Percentiles rank a stretch among this genome's conserved stretches.
phyloP scores from a whole-genome alignment of 2,329 filamentous ascomycete species.

The Sordariomycetes sp. region DNA sequence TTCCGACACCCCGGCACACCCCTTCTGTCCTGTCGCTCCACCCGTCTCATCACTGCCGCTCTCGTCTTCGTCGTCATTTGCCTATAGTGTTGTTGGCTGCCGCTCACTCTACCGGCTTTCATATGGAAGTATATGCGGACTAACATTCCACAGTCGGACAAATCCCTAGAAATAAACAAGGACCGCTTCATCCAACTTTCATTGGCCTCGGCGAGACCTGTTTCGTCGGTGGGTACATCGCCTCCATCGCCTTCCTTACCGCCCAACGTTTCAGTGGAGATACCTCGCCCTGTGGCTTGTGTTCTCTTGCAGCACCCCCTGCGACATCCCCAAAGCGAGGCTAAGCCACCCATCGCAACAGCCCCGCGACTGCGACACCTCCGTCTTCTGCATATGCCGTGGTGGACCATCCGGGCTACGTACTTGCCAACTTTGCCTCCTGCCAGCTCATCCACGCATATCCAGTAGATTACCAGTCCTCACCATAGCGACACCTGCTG shows the following conservation, averaged over 20 bases:
- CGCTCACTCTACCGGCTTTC: not conserved
- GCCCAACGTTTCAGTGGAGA: not conserved
- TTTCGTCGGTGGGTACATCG: not conserved
- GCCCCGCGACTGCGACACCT: conserved; percentile 24
- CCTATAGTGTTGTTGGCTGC: not conserved
- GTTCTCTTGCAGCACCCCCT: conserved; percentile 6
- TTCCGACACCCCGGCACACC: not conserved
- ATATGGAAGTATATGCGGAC: not conserved
- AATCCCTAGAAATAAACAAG: not conserved
- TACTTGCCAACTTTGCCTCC: conserved; percentile 32
- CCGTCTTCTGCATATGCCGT: conserved; percentile 47
- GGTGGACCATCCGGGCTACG: conserved; percentile 38
- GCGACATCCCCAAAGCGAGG: conserved; percentile 4
- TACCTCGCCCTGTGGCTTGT: not conserved
- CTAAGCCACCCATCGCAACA: conserved; percentile 17
- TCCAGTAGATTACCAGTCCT: conserved; percentile 37
- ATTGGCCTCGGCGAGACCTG: not conserved
- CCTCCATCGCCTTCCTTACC: not conserved
- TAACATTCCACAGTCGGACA: not conserved
- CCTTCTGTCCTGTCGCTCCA: not conserved
- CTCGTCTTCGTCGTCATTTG: not conserved
- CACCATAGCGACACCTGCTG: conserved; percentile 30
- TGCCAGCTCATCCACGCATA: conserved; percentile 52
- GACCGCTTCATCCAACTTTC: not conserved
- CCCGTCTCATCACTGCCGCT: not conserved